Percentiles rank a stretch among this genome's conserved stretches.
Evolutionary conservation across 768 basidiomycete genomes (phyloP).

Genomic region (Podaxis sp.): DNA sequence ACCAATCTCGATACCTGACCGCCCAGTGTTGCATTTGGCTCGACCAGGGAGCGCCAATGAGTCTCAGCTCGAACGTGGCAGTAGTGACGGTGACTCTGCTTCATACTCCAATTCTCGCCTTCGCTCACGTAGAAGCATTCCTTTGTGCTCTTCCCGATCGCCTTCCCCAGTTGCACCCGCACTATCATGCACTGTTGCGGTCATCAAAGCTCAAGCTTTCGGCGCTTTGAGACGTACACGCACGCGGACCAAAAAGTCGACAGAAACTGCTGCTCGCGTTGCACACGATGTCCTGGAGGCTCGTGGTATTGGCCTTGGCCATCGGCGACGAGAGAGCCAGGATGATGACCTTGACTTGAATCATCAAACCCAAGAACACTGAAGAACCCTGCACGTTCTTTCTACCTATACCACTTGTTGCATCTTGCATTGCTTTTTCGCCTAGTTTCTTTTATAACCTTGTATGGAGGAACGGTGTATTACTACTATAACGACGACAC

Average conservation of each 20-base stretch:
- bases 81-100: conserved; percentile 56
- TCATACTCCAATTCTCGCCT: conserved; percentile 33
- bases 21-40: conserved; percentile 42
- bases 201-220: conserved; percentile 90
- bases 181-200: conserved; percentile 80
- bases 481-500: conserved; percentile 3
- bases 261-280: conserved; percentile 69
- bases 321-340: conserved; percentile 8
- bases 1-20: conserved; percentile 49
- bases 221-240: conserved; percentile 81
- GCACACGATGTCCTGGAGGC: conserved; percentile 83
- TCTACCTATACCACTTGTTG: background rate
- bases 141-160: conserved; percentile 46
- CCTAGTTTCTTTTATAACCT: background rate
- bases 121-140: conserved; percentile 46
- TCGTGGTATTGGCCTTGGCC: conserved; percentile 56
- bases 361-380: background rate
- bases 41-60: conserved; percentile 52
- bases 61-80: conserved; percentile 51
- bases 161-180: conserved; percentile 44
- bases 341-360: conserved; percentile 49
- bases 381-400: background rate
- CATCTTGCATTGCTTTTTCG: conserved; percentile 2
- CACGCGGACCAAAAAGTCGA: conserved; percentile 67
- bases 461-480: conserved; percentile 16